Evolutionary conservation across 1,284 basidiomycete genomes (phyloP), one percentile per base, ranked within the genome.

Genomic region (Ceratobasidium sp.): DNA sequence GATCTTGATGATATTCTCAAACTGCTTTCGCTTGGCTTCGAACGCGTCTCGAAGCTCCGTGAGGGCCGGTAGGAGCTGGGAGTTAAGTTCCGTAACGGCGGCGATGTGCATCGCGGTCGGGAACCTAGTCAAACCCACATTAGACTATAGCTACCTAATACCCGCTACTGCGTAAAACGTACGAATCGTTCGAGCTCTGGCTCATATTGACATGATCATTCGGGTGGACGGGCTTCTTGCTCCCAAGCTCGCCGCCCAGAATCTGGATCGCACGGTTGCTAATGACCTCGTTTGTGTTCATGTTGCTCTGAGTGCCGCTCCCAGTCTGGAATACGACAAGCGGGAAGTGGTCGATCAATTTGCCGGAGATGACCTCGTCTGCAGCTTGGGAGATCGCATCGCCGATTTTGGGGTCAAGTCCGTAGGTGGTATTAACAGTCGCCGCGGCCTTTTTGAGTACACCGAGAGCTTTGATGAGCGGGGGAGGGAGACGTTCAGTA

Each of bases 171-270:
- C 11, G 1, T 33, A 11, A 4, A 41, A 81, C 84, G 78, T 75
- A 95, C 94, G 97, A 97, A 85, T 99, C 98, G 82, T 99, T 99
- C 82, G 96, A 98, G 79, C 95, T 97, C 85, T 99, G 98, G 83
- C 94, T 96, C 94, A 95, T 98, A 87, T 99, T 99, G 81, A 99
- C 97, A 85, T 99, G 98, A 83, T 99, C 98, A 83, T 99, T 99
- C 56, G 98, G 98, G 84, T 99, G 98, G 14, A 99, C 97, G 33
- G 98, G 98, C 81, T 89, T 96, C 88, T 99, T 99, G 76, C 93
- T 95, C 57, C 98, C 98, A 73, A 98, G 87, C 85, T 98, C 89
- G 33, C 98, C 98, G 27, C 98, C 98, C 77, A 99, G 91, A 78
- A 98, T 86, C 86, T 99, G 96, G 81, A 99, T 99, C 47, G 98